phyloP scores from a whole-genome alignment of 1,284 basidiomycete species.

The Ceratorhiza oryzae-sativae region DNA sequence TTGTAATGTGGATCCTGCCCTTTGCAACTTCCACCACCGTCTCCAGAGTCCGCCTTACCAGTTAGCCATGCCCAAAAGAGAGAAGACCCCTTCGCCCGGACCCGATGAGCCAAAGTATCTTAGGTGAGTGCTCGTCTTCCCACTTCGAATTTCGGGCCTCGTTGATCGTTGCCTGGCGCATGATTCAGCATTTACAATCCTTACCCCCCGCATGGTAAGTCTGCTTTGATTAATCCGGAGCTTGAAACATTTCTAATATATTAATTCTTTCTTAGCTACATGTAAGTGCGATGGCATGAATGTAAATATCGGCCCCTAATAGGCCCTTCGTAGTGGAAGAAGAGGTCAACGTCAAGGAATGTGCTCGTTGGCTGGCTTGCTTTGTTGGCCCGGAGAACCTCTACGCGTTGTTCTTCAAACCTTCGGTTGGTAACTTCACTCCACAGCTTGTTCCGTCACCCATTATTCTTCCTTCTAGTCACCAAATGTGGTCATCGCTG shows the following conservation, averaged over 20 bases:
- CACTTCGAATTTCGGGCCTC: not conserved
- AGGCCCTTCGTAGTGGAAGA: constrained; percentile 11
- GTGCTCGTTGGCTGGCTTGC: constrained; percentile 27
- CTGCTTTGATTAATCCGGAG: not conserved
- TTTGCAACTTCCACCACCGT: constrained; percentile 5
- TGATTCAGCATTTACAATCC: constrained; percentile 22
- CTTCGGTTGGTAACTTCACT: not conserved
- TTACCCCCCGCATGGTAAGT: constrained; percentile 11
- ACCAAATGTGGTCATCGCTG: constrained; percentile 27
- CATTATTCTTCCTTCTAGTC: not conserved
- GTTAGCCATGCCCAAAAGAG: constrained; percentile 30
- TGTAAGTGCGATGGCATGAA: not conserved
- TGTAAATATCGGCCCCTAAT: not conserved
- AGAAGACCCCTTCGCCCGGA: constrained; percentile 26
- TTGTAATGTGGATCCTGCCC: constrained; percentile 14
- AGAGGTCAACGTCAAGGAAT: not conserved
- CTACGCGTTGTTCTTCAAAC: constrained; percentile 17
- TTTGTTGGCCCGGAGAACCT: constrained; percentile 25
- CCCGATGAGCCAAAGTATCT: constrained; percentile 27
- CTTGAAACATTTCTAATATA: not conserved
- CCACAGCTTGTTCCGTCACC: not conserved
- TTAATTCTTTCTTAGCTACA: not conserved
- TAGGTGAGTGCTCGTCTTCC: not conserved
- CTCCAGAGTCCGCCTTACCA: not conserved
- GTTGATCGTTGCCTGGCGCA: not conserved